Conservation (phyloP, 2,329 filamentous ascomycete species). For the Diaporthe sp. region DNA sequence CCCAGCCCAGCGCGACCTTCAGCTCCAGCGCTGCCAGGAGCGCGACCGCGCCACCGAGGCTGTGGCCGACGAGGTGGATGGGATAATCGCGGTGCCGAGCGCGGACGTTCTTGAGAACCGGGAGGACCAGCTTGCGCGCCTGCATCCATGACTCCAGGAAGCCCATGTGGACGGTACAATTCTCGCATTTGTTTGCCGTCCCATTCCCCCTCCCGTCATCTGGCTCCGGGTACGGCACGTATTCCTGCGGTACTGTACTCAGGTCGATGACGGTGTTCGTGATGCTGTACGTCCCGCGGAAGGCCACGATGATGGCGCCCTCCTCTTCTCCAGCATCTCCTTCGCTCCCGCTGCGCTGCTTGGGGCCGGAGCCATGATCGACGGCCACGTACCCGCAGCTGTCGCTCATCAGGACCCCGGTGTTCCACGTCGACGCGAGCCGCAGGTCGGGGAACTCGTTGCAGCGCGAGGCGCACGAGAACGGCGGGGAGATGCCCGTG, state of each 20-base stretch:
- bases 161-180: conserved; percentile 93
- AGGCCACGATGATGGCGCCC: conserved; percentile 81
- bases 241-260: conserved; percentile 89
- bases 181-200: conserved; percentile 71
- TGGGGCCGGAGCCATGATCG: conserved; percentile 79
- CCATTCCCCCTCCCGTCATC: conserved; percentile 52
- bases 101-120: conserved; percentile 72
- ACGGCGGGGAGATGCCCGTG: conserved; percentile 85
- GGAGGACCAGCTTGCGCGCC: conserved; percentile 78
- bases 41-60: conserved; percentile 91
- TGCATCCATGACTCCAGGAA: conserved; percentile 89
- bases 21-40: conserved; percentile 89
- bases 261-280: conserved; percentile 92
- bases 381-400: conserved; percentile 94
- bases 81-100: conserved; percentile 77
- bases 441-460: conserved; percentile 84
- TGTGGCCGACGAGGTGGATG: conserved; percentile 88
- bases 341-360: conserved; percentile 83
- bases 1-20: conserved; percentile 77
- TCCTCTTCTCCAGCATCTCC: conserved; percentile 41
- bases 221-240: conserved; percentile 84
- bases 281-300: conserved; percentile 94
- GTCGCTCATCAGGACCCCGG: conserved; percentile 84
- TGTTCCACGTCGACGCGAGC: conserved; percentile 86
- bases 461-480: conserved; percentile 88